A percentile compares a stretch with the other conserved stretches of the same genome.
Conservation (phyloP, 768 basidiomycete species). For the Serendipita indica region DNA sequence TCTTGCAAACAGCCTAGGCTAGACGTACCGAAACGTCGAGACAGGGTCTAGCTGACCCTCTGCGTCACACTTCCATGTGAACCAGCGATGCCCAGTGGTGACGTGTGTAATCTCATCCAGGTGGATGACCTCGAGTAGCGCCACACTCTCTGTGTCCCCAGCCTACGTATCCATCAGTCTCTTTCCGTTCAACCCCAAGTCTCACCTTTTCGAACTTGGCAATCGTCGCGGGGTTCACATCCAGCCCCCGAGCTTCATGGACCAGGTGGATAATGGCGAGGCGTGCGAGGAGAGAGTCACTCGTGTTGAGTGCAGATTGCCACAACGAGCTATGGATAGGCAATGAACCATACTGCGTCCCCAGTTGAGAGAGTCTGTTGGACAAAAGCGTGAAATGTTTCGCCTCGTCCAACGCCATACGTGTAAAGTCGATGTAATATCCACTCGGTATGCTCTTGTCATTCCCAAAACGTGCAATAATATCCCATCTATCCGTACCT, state of each 20-base stretch:
- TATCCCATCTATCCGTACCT: constrained; percentile 47
- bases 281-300: constrained; percentile 48
- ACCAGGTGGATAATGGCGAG: constrained; percentile 77
- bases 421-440: constrained; percentile 70
- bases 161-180: background rate
- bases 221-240: constrained; percentile 71
- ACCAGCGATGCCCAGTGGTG: constrained; percentile 70
- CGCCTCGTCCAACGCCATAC: constrained; percentile 76
- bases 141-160: constrained; percentile 48
- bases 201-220: constrained; percentile 48
- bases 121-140: constrained; percentile 59
- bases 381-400: constrained; percentile 66
- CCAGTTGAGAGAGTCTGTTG: constrained; percentile 41
- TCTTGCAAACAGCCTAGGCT: no score
- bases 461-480: constrained; percentile 59
- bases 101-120: constrained; percentile 73
- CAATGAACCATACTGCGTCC: constrained; percentile 53
- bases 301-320: constrained; percentile 60
- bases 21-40: constrained; percentile 47
- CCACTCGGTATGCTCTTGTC: constrained; percentile 41
- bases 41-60: constrained; percentile 43
- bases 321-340: constrained; percentile 67
- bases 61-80: constrained; percentile 55
- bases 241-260: constrained; percentile 70
- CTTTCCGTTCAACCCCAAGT: background rate